Evolutionary conservation across 2,329 filamentous ascomycete species (phyloP), one percentile per base, ranked within the genome.

Genomic region (Aspergillus chevalieri): DNA sequence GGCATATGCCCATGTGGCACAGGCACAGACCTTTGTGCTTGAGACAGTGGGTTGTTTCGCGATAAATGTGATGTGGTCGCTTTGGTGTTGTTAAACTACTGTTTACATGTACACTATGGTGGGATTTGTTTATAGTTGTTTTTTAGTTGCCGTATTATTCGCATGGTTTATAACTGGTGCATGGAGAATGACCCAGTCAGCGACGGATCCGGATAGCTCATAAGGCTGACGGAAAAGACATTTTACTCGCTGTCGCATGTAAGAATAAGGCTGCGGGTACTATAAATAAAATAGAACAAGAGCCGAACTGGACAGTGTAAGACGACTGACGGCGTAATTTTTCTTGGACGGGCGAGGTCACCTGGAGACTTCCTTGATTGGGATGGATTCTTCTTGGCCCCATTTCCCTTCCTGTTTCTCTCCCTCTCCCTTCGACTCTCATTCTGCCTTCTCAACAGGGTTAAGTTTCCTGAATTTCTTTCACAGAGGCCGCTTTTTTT

Each of bases 1-100:
- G 1, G 67, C 80, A 14, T 83, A 74, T 60, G 74, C 73, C 22
- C 81, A 84, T 65, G 79, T 83, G 24, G 61, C 66, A 2, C 77
- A 82, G 54, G 76, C 81, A 33, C 73, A 76, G 44, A 61, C 68
- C 12, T 84, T 78, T 62, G 68, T 83, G 22, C 68, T 74, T 44
- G 73, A 83, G 61, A 68, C 76, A 2, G 61, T 77, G 12, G 64
- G 61, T 3, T 65, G 79, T 38, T 78, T 74, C 55, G 54, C 67
- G 4, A 28, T 78, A 2, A 77, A 79, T 54, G 58, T 69, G 22
- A 53, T 52, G 30, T 65, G 62, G 50, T 64, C 61, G 34, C 10
- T 41, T 15, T 21, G 17, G 15, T 41, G 15, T 41, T 22, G 15
- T 19, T 41, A 19, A 12, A 10, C 3, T 41, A 7, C 21, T 22